Conservation (phyloP, 306 rosid species). For the Quercus mongolica region DNA sequence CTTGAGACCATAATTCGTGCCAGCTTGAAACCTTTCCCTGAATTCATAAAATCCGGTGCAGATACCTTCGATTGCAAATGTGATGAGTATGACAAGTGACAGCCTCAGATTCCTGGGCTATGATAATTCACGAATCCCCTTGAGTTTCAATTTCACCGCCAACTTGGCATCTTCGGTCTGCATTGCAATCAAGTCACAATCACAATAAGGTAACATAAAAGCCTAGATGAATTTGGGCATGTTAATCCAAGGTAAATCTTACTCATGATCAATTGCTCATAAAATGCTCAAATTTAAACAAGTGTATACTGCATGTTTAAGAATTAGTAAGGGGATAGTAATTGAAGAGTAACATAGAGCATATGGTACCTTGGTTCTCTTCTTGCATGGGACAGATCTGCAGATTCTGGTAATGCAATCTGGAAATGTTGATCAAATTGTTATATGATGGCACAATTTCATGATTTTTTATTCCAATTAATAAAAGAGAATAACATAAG, state of each 20-base stretch:
- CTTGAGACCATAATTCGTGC: not conserved
- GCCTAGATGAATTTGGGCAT: not conserved
- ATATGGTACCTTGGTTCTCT: constrained; percentile 23
- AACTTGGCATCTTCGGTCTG: constrained; percentile 21
- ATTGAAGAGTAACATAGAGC: not conserved
- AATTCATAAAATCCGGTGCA: not conserved
- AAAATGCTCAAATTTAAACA: not conserved
- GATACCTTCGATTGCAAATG: not conserved
- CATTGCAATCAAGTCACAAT: not conserved
- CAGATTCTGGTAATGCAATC: not conserved
- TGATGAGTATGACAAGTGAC: too few species aligned
- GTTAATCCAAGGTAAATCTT: not conserved
- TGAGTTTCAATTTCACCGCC: not conserved
- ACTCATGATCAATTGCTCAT: not conserved
- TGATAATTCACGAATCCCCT: not conserved
- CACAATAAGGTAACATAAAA: not conserved
- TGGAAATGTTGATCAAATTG: constrained; percentile 15
- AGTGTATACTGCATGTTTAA: not conserved
- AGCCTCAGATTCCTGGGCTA: not conserved
- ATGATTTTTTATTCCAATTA: not conserved
- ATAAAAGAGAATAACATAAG: too few species aligned
- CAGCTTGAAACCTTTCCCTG: not conserved
- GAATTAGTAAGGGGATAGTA: not conserved
- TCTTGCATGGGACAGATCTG: not conserved
- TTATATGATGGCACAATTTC: not conserved